Percentiles rank a stretch among this genome's conserved stretches.
These are phyloP conservation scores for Iberis amara DNA, from an alignment of 441 rosid species.

Conservation along the genomic window DNA sequence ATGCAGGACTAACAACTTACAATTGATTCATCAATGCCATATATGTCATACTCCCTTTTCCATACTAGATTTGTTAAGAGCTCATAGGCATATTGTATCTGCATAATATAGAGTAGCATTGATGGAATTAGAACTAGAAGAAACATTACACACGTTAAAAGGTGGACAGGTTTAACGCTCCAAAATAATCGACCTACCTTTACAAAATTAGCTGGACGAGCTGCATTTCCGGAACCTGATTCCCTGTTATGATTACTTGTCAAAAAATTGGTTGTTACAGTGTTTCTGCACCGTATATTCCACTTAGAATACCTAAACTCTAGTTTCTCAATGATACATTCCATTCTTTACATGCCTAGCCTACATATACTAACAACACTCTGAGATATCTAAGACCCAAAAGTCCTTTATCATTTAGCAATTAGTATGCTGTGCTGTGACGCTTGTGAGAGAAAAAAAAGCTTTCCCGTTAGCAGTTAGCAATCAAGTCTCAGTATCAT, in stretches of 20 bases:
- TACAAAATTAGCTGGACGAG: conserved; percentile 43
- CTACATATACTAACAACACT: background rate
- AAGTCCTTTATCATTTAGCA: background rate
- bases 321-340: conserved; percentile 4
- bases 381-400: background rate
- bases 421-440: too few species aligned
- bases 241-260: conserved; percentile 44
- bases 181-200: conserved; percentile 44
- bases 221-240: conserved; percentile 35
- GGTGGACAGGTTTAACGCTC: conserved; percentile 2
- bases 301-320: background rate
- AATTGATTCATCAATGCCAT: conserved; percentile 68
- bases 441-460: too few species aligned
- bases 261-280: background rate
- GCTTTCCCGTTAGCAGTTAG: background rate
- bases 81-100: conserved; percentile 85
- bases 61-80: conserved; percentile 60
- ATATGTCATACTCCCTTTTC: conserved; percentile 84
- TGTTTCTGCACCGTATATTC: background rate
- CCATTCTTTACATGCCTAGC: background rate
- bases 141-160: conserved; percentile 1
- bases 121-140: background rate
- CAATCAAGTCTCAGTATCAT: conserved; percentile 1
- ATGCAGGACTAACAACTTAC: conserved; percentile 43
- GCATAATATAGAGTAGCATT: conserved; percentile 29